These are phyloP conservation scores for Cercospora sp. DNA, from an alignment of 2,329 filamentous ascomycete genomes.

Conservation along the genomic window DNA sequence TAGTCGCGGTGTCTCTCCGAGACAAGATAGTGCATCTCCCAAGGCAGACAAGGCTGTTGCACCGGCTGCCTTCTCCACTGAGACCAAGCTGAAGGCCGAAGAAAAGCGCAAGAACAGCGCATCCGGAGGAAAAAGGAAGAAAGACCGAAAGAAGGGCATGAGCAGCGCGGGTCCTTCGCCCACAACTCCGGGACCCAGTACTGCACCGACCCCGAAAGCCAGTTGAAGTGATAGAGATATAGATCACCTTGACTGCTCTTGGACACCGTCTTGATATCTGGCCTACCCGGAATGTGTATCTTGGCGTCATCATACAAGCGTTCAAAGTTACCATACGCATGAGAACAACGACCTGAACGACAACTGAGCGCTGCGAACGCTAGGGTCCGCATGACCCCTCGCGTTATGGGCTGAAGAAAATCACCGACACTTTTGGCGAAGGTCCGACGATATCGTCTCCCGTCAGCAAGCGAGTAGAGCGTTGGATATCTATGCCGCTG, in stretches of 20 bases:
- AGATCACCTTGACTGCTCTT: not conserved
- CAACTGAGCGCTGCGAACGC: not conserved
- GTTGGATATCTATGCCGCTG: not conserved
- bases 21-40: not conserved
- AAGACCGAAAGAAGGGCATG: constrained; percentile 26
- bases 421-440: not conserved
- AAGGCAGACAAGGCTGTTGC: constrained; percentile 18
- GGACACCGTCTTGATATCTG: not conserved
- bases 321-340: not conserved
- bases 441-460: not conserved
- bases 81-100: constrained; percentile 20
- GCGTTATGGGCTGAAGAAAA: not conserved
- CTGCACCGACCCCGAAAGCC: constrained; percentile 11
- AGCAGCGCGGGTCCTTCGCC: constrained; percentile 24
- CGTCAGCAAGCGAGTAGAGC: not conserved
- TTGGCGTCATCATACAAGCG: not conserved
- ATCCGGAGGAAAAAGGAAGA: constrained; percentile 23
- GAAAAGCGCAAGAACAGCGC: constrained; percentile 23
- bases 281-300: not conserved
- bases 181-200: constrained; percentile 24
- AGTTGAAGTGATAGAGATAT: not conserved
- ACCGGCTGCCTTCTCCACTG: constrained; percentile 25
- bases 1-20: constrained; percentile 18
- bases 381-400: not conserved
- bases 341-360: not conserved